Evolutionary conservation across 495 filamentous ascomycete species (phyloP).

Genomic region (Penicillium maclennaniae): DNA sequence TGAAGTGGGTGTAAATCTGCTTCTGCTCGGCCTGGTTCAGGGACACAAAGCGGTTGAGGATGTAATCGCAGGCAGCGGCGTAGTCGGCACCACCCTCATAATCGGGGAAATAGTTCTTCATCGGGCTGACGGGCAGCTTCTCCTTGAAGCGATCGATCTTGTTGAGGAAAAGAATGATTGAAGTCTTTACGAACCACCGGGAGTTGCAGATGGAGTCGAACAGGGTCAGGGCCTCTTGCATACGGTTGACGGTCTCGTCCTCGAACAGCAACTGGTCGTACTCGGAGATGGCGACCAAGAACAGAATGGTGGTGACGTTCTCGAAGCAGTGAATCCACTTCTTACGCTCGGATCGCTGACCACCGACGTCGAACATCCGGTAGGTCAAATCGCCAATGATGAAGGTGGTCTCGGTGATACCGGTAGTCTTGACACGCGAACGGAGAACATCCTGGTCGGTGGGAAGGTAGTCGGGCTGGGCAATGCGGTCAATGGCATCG

Average conservation of each 20-base stretch:
- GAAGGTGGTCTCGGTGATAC: conserved; percentile 98
- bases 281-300: conserved; percentile 97
- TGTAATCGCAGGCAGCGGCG: conserved; percentile 90
- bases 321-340: conserved; percentile 99
- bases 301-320: conserved; percentile 97
- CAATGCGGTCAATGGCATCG: conserved; percentile 89
- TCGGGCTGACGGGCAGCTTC: conserved; percentile 97
- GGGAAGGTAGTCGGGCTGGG: conserved; percentile 88
- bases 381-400: conserved; percentile 97
- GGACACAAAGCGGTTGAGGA: conserved; percentile 93
- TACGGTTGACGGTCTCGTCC: conserved; percentile 84
- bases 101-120: conserved; percentile 99
- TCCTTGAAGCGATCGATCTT: conserved; percentile 99
- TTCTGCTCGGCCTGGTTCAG: conserved; percentile 98
- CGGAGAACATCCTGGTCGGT: conserved; percentile 97
- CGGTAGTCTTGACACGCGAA: conserved; percentile 97
- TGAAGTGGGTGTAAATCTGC: conserved; percentile 99
- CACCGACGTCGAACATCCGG: conserved; percentile 99
- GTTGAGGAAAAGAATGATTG: conserved; percentile 99
- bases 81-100: conserved; percentile 95
- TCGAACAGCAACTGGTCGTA: conserved; percentile 98
- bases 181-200: conserved; percentile 98
- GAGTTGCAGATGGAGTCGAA: conserved; percentile 99
- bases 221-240: conserved; percentile 96
- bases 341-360: conserved; percentile 97